Conservation (phyloP, 1,139 yeast species). For the Saccharomyces hybrid region DNA sequence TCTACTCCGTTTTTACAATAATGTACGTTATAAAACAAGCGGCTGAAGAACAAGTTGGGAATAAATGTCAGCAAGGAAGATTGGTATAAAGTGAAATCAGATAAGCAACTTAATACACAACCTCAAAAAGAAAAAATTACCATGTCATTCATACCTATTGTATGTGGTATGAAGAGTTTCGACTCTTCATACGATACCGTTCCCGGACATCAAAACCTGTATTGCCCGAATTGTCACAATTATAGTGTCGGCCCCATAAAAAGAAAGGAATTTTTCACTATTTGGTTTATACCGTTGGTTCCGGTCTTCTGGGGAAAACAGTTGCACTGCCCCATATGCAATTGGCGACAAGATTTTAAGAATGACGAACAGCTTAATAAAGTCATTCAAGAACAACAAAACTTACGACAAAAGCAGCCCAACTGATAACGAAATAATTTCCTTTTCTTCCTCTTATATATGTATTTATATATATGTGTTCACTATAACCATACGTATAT, state of each 20-base stretch:
- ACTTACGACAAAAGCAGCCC: constrained; percentile 6
- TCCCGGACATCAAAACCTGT: constrained; percentile 21
- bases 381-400: constrained; percentile 27
- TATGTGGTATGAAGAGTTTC: constrained; percentile 3
- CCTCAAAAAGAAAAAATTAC: neutral
- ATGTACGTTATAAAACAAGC: neutral
- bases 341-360: constrained; percentile 40
- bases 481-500: no score
- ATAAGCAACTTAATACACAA: neutral
- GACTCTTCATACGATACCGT: constrained; percentile 12
- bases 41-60: neutral
- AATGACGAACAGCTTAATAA: constrained; percentile 33
- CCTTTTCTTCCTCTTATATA: neutral
- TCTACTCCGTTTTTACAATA: neutral
- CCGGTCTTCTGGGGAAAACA: constrained; percentile 43
- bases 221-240: constrained; percentile 39
- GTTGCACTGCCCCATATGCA: constrained; percentile 38
- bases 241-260: constrained; percentile 37
- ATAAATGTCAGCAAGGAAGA: neutral
- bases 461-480: neutral
- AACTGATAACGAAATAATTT: neutral
- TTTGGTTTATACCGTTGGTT: constrained; percentile 42
- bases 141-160: constrained; percentile 2
- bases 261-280: constrained; percentile 39
- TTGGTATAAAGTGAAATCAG: neutral